Percentiles rank a stretch among this genome's conserved stretches.
These are phyloP conservation scores for Spizellomyces sp. DNA, from an alignment of 192 early-diverging fungal species.

Conservation along the genomic window DNA sequence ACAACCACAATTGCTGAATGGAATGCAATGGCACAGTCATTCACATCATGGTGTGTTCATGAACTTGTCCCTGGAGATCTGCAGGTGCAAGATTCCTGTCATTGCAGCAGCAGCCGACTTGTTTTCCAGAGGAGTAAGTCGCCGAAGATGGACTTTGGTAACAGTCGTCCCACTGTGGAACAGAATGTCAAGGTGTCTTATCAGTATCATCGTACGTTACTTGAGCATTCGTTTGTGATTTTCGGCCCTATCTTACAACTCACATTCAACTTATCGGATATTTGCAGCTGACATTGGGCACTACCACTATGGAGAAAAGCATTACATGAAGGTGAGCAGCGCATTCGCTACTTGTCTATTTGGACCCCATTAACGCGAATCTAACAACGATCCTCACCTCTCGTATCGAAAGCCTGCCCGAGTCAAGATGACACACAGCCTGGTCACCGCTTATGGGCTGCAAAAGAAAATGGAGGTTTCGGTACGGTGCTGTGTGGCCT, in stretches of 20 bases:
- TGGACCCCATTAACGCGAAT: no score
- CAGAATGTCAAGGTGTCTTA: constrained; percentile 40
- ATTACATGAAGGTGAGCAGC: constrained; percentile 55
- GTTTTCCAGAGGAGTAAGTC: no score
- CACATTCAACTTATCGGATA: not conserved
- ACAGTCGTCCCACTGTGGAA: constrained; percentile 24
- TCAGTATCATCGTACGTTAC: constrained; percentile 46
- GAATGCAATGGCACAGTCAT: no score
- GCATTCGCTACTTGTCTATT: not conserved
- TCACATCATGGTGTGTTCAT: no score
- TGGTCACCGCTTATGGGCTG: constrained; percentile 90
- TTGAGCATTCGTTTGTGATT: not conserved
- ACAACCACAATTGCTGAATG: no score
- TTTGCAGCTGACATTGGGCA: constrained; percentile 54
- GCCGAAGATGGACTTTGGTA: constrained; percentile 26
- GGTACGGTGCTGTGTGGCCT: constrained; percentile 9
- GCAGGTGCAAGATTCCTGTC: no score
- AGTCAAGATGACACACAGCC: constrained; percentile 88
- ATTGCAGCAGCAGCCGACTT: no score
- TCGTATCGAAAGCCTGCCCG: constrained; percentile 73
- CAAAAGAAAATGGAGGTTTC: constrained; percentile 84
- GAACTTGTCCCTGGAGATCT: no score
- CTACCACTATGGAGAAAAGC: constrained; percentile 57
- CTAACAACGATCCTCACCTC: not conserved
- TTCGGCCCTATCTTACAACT: not conserved